A percentile compares a stretch with the other conserved stretches of the same genome.
Evolutionary conservation across 78 protist species (phyloP).

Genomic region (Bigelowiella natans): DNA sequence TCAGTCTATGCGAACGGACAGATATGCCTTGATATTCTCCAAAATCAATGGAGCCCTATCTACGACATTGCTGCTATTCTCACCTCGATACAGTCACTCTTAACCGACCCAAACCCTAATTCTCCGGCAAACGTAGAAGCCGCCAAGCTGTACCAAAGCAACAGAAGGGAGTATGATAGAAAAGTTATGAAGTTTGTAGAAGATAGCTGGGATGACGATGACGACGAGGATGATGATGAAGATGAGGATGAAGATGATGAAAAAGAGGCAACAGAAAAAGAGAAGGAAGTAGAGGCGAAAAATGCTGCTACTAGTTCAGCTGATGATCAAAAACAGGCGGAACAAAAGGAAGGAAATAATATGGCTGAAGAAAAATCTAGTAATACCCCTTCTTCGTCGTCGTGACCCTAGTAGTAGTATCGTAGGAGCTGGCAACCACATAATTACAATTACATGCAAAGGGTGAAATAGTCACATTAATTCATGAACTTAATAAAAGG

Average conservation of each 20-base stretch:
- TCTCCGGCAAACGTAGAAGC: slow-evolving; percentile 98
- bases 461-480: too few species aligned
- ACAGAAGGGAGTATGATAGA: slow-evolving; percentile 85
- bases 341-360: background rate
- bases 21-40: slow-evolving; percentile 98
- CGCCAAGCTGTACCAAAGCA: slow-evolving; percentile 83
- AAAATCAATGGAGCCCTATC: slow-evolving; percentile 95
- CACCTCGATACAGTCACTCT: slow-evolving; percentile 94
- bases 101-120: slow-evolving; percentile 98
- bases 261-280: too few species aligned
- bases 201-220: slow-evolving; percentile 66
- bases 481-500: too few species aligned
- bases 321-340: background rate
- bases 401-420: too few species aligned
- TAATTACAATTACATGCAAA: too few species aligned
- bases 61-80: slow-evolving; percentile 96
- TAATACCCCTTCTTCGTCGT: too few species aligned
- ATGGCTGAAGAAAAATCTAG: background rate
- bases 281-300: background rate
- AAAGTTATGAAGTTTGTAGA: slow-evolving; percentile 88
- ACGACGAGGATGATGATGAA: background rate
- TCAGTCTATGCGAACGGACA: slow-evolving; percentile 92
- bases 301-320: background rate
- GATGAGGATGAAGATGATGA: background rate
- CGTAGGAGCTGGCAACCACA: too few species aligned